A percentile compares a stretch with the other conserved stretches of the same genome.
These are phyloP conservation scores for Allium sativum DNA, from an alignment of 106 monocot species.

Conservation along the genomic window DNA sequence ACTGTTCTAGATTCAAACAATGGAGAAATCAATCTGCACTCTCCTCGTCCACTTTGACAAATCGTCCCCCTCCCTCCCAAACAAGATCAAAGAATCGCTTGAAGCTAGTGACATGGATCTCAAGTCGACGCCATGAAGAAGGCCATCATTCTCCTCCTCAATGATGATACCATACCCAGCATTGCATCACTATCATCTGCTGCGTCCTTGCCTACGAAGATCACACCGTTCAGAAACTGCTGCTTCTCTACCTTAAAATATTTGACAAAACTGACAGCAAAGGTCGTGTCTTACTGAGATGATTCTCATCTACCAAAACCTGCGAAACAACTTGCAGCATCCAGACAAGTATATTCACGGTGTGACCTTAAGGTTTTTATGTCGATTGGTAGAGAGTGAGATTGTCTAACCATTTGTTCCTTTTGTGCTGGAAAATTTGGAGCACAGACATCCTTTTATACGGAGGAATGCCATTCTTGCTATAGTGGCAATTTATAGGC, in stretches of 20 bases:
- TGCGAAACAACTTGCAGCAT: constrained; percentile 65
- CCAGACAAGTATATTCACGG: constrained; percentile 70
- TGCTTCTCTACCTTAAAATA: constrained; percentile 70
- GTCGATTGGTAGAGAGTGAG: constrained; percentile 50
- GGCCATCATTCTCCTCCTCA: constrained; percentile 64
- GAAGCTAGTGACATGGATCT: constrained; percentile 39
- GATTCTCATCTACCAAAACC: constrained; percentile 75
- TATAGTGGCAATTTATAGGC: constrained; percentile 34
- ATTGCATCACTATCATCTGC: constrained; percentile 68
- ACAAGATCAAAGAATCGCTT: constrained; percentile 64
- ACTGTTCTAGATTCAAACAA: too few species aligned
- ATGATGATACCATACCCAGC: constrained; percentile 57
- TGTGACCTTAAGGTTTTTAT: constrained; percentile 69
- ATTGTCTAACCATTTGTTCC: constrained; percentile 64
- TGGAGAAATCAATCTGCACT: constrained; percentile 52
- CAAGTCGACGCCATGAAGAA: constrained; percentile 71
- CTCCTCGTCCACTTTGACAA: constrained; percentile 67
- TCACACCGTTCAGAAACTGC: constrained; percentile 74
- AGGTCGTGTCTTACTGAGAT: constrained; percentile 70
- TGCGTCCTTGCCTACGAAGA: constrained; percentile 71
- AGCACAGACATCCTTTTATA: constrained; percentile 54
- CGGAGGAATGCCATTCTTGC: constrained; percentile 51
- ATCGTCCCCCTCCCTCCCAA: constrained; percentile 40
- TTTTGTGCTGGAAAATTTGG: constrained; percentile 42
- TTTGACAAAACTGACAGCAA: constrained; percentile 52